Conservation (phyloP, 2,329 filamentous ascomycete species). For the Diaporthe velutina region DNA sequence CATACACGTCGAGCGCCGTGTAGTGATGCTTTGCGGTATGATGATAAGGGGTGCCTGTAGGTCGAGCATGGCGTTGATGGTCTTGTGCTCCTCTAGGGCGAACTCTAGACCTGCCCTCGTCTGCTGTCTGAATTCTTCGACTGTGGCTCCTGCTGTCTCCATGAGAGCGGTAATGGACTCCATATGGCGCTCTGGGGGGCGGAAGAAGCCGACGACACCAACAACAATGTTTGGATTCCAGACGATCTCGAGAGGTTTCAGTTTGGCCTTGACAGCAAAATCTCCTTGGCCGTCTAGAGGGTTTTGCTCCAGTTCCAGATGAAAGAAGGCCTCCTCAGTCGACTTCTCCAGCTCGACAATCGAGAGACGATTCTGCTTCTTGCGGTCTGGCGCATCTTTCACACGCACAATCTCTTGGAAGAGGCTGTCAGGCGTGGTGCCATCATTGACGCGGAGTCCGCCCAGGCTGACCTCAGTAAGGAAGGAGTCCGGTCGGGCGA, state of each 20-base stretch:
- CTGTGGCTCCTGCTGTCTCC: conserved; percentile 94
- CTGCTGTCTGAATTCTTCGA: conserved; percentile 94
- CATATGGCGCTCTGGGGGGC: conserved; percentile 96
- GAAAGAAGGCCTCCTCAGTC: conserved; percentile 83
- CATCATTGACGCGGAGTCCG: conserved; percentile 93
- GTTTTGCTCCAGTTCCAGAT: conserved; percentile 93
- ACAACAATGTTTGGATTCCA: conserved; percentile 97
- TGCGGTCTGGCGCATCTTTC: conserved; percentile 80
- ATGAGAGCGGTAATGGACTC: conserved; percentile 96
- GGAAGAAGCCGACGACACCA: conserved; percentile 94
- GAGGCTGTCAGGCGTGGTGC: conserved; percentile 89
- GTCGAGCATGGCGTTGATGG: conserved; percentile 95
- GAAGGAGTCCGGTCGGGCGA: conserved; percentile 92
- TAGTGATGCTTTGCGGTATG: conserved; percentile 91
- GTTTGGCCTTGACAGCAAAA: conserved; percentile 87
- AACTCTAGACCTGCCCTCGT: conserved; percentile 96
- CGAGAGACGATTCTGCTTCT: conserved; percentile 62
- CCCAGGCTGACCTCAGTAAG: conserved; percentile 91
- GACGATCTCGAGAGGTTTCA: conserved; percentile 96
- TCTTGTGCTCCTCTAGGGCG: conserved; percentile 97
- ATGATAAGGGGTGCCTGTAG: conserved; percentile 97
- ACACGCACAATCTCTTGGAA: conserved; percentile 97
- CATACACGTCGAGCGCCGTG: conserved; percentile 84
- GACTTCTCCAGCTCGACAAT: conserved; percentile 65
- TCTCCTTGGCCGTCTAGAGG: conserved; percentile 94